Evolutionary conservation across 768 basidiomycete genomes (phyloP).

Genomic region (Leccinum boreale): DNA sequence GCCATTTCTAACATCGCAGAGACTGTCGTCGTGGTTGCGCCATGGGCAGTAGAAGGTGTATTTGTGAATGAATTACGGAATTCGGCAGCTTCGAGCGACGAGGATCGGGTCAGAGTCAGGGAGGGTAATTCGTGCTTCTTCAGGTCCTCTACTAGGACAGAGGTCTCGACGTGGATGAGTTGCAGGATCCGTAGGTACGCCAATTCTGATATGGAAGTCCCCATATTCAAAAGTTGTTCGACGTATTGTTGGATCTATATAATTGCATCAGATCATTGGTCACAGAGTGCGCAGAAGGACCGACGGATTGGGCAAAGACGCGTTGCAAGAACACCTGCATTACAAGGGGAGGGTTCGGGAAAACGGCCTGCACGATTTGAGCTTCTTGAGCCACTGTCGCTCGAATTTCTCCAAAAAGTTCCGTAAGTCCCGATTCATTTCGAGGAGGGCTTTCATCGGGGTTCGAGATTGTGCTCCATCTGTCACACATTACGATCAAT

Average conservation of each 20-base stretch:
- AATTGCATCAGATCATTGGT: constrained; percentile 4
- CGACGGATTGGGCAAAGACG: constrained; percentile 94
- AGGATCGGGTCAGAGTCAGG: constrained; percentile 51
- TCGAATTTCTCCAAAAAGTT: constrained; percentile 84
- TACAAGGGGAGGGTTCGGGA: constrained; percentile 92
- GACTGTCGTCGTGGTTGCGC: constrained; percentile 47
- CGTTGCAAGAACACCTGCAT: constrained; percentile 98
- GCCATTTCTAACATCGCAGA: constrained; percentile 90
- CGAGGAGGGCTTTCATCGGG: constrained; percentile 76
- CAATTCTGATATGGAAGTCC: constrained; percentile 74
- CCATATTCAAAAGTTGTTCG: constrained; percentile 80
- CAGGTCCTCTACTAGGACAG: constrained; percentile 82
- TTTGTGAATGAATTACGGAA: constrained; percentile 55
- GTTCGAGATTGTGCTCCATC: constrained; percentile 81
- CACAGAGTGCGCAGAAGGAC: constrained; percentile 24
- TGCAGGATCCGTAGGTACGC: constrained; percentile 90
- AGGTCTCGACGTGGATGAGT: constrained; percentile 77
- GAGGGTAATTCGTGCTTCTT: constrained; percentile 86
- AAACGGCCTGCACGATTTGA: constrained; percentile 97
- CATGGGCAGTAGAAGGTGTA: constrained; percentile 37
- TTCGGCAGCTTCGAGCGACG: constrained; percentile 58
- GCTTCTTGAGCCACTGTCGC: constrained; percentile 92
- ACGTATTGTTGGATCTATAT: constrained; percentile 93
- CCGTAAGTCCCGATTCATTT: constrained; percentile 72
- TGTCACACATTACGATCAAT: constrained; percentile 29